Percentiles rank a stretch among this genome's conserved stretches.
These are phyloP conservation scores for Ceratobasidium sp. DNA, from an alignment of 1,284 basidiomycete genomes.

Conservation along the genomic window DNA sequence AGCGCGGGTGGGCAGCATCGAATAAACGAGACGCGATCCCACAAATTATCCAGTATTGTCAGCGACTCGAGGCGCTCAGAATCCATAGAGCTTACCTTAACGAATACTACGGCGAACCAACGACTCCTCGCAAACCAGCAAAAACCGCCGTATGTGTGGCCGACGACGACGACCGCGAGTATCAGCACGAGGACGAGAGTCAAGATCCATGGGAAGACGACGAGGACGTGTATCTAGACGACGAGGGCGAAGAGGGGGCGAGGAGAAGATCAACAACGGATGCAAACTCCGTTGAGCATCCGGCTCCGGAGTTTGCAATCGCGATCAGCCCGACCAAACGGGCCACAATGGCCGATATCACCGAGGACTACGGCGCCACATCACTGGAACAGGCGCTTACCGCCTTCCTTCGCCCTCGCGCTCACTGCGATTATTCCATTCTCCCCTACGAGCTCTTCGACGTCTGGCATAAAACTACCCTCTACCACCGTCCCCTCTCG, in stretches of 20 bases:
- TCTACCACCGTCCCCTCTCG: too few species aligned
- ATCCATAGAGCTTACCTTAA: constrained; percentile 5
- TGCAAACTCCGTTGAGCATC: too few species aligned
- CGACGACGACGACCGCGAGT: neutral
- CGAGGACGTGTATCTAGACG: neutral
- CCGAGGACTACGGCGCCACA: too few species aligned
- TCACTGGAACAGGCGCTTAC: too few species aligned
- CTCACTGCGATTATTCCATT: too few species aligned
- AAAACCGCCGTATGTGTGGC: neutral
- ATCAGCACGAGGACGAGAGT: neutral
- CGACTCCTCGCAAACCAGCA: neutral
- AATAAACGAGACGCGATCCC: neutral
- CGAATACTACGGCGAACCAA: neutral
- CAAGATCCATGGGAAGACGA: neutral
- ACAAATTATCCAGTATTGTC: neutral
- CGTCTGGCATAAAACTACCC: too few species aligned
- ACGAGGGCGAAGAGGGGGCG: neutral
- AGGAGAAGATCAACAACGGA: too few species aligned
- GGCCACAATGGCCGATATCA: too few species aligned
- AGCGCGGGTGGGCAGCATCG: neutral
- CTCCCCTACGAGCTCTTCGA: too few species aligned
- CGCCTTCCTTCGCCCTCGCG: too few species aligned
- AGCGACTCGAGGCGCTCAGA: neutral
- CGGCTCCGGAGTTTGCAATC: too few species aligned
- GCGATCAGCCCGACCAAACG: neutral